A percentile compares a stretch with the other conserved stretches of the same genome.
Evolutionary conservation across 2,329 filamentous ascomycete species (phyloP).

Genomic region (Ceratocystis ficicola): DNA sequence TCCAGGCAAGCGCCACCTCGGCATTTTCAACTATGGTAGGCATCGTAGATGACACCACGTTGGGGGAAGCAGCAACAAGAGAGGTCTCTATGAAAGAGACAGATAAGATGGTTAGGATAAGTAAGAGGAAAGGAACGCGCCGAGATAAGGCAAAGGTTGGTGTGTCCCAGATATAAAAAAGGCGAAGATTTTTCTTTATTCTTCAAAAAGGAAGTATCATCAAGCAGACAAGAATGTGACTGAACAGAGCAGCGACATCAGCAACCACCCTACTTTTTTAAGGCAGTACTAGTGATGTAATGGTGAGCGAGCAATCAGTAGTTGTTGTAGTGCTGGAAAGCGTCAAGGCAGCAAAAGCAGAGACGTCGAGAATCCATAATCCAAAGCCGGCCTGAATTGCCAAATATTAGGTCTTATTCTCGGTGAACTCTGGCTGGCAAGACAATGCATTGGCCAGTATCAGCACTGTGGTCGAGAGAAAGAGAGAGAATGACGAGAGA

Average conservation of each 20-base stretch:
- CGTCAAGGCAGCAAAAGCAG: conserved; percentile 18
- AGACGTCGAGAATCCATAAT: conserved; percentile 22
- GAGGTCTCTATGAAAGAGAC: not conserved
- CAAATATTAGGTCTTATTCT: conserved; percentile 15
- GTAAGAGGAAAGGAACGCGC: not conserved
- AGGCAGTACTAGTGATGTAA: not conserved
- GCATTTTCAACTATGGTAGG: conserved; percentile 19
- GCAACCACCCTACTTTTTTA: not conserved
- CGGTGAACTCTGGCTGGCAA: conserved; percentile 13
- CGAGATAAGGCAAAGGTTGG: not conserved
- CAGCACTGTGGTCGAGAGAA: conserved; percentile 12
- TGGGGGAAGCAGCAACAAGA: not conserved
- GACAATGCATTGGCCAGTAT: conserved; percentile 16
- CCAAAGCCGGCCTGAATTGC: conserved; percentile 18
- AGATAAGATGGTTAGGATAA: not conserved
- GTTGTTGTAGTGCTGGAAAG: conserved; percentile 13
- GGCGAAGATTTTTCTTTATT: conserved; percentile 4
- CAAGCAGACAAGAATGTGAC: conserved; percentile 1
- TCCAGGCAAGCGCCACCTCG: conserved; percentile 22
- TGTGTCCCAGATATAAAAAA: not conserved
- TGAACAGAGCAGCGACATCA: conserved; percentile 8
- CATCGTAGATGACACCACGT: conserved; percentile 14
- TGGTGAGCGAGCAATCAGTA: conserved; percentile 15
- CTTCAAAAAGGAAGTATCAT: conserved; percentile 4
- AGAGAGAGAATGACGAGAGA: not conserved